phyloP scores from a whole-genome alignment of 441 rosid species.

The Manihot esculenta region DNA sequence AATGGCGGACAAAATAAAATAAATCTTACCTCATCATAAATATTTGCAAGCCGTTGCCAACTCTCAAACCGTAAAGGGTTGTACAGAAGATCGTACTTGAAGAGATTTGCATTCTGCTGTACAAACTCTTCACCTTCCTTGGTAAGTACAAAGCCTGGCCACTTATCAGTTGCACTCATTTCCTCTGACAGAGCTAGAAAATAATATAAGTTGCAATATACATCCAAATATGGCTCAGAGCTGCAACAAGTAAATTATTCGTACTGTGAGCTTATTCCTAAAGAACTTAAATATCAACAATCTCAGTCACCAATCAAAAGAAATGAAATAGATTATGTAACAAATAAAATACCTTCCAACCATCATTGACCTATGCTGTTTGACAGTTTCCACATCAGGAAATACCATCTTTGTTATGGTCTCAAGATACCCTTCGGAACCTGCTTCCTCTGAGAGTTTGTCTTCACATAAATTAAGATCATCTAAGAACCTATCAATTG shows the following conservation, averaged over 20 bases:
- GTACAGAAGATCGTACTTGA: slow-evolving; percentile 87
- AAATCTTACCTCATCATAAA: slow-evolving; percentile 90
- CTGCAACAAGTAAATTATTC: slow-evolving; percentile 56
- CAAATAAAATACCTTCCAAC: slow-evolving; percentile 50
- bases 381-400: slow-evolving; percentile 57
- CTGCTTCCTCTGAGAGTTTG: slow-evolving; percentile 82
- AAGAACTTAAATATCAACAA: slow-evolving; percentile 15
- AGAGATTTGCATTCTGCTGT: slow-evolving; percentile 87
- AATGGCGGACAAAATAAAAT: slow-evolving; percentile 18
- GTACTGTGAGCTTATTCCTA: slow-evolving; percentile 24
- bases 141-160: slow-evolving; percentile 99
- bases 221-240: slow-evolving; percentile 80
- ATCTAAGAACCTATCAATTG: slow-evolving; percentile 86
- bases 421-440: slow-evolving; percentile 82
- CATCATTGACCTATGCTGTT: slow-evolving; percentile 62
- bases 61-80: slow-evolving; percentile 95
- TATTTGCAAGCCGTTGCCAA: slow-evolving; percentile 95
- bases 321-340: slow-evolving; percentile 5
- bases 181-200: slow-evolving; percentile 93
- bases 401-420: slow-evolving; percentile 64
- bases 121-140: slow-evolving; percentile 99
- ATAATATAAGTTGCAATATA: slow-evolving; percentile 86
- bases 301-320: slow-evolving; percentile 14
- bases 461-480: slow-evolving; percentile 88
- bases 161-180: slow-evolving; percentile 95